These are phyloP conservation scores for Rhizopus sp. DNA, from an alignment of 371 early-diverging fungal species.

Conservation along the genomic window DNA sequence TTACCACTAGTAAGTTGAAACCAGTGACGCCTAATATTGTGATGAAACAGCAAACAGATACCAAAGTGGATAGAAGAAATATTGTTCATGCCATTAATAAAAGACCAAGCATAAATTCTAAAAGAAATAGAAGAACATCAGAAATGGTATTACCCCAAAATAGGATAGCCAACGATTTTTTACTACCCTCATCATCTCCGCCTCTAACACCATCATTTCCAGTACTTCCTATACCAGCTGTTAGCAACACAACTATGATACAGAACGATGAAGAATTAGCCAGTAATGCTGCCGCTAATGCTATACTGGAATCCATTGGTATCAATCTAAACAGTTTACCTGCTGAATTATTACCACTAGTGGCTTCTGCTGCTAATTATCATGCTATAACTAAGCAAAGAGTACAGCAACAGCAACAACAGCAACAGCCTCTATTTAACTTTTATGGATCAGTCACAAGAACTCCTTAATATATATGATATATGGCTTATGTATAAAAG, in stretches of 20 bases:
- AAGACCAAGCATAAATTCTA: slow-evolving; percentile 6
- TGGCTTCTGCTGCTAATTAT: slow-evolving; percentile 33
- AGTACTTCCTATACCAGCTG: not conserved
- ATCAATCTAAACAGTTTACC: slow-evolving; percentile 29
- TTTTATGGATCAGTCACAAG: not conserved
- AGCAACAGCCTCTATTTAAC: slow-evolving; percentile 14
- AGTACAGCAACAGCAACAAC: slow-evolving; percentile 15
- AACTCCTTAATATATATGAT: too few relatives aligned
- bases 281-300: slow-evolving; percentile 23
- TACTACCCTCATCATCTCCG: not conserved
- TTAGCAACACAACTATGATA: not conserved
- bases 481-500: too few relatives aligned
- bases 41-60: not conserved
- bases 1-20: not conserved
- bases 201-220: not conserved
- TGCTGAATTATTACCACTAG: slow-evolving; percentile 23
- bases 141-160: slow-evolving; percentile 3
- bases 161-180: not conserved
- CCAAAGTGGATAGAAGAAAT: slow-evolving; percentile 11
- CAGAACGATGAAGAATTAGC: not conserved
- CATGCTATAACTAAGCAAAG: slow-evolving; percentile 26
- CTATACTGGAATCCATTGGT: slow-evolving; percentile 32
- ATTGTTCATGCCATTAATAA: slow-evolving; percentile 10
- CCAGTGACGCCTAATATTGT: not conserved
- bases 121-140: slow-evolving; percentile 16